phyloP scores from a whole-genome alignment of 164 flowering plant species.

The Cinnamomum micranthum region DNA sequence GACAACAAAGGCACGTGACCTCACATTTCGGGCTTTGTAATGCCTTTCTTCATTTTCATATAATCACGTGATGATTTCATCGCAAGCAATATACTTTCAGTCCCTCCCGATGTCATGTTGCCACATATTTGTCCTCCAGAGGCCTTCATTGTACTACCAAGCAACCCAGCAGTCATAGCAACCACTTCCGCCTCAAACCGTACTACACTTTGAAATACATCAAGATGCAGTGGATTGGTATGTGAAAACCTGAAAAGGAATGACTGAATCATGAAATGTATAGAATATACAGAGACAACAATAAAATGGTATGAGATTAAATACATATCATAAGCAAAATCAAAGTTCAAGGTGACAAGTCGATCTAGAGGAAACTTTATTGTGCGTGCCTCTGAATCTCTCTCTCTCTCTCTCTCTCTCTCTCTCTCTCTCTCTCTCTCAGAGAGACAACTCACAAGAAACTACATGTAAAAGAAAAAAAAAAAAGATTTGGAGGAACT shows the following conservation, averaged over 20 bases:
- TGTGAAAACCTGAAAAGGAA: conserved; percentile 78
- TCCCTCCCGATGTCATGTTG: conserved; percentile 99
- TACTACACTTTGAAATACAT: conserved; percentile 86
- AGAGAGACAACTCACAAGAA: too few species aligned
- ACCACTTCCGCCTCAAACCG: conserved; percentile 91
- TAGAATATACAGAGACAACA: background rate
- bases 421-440: too few species aligned
- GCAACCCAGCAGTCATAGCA: conserved; percentile 91
- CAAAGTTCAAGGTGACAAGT: background rate
- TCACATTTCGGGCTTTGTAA: conserved; percentile 84
- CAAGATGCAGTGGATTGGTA: conserved; percentile 92
- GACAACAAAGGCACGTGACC: conserved; percentile 5
- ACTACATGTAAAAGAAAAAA: too few species aligned
- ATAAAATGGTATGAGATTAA: too few species aligned
- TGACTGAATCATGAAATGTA: background rate
- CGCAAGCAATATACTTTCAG: conserved; percentile 92
- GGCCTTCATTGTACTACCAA: conserved; percentile 75
- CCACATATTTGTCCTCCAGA: conserved; percentile 96
- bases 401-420: too few species aligned
- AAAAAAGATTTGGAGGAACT: too few species aligned
- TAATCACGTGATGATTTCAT: conserved; percentile 92
- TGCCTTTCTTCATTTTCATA: conserved; percentile 81
- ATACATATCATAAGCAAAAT: background rate
- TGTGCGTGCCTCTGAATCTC: too few species aligned
- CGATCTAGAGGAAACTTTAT: too few species aligned